phyloP scores from a whole-genome alignment of 2,329 filamentous ascomycete species.

The Xylaria sp. region DNA sequence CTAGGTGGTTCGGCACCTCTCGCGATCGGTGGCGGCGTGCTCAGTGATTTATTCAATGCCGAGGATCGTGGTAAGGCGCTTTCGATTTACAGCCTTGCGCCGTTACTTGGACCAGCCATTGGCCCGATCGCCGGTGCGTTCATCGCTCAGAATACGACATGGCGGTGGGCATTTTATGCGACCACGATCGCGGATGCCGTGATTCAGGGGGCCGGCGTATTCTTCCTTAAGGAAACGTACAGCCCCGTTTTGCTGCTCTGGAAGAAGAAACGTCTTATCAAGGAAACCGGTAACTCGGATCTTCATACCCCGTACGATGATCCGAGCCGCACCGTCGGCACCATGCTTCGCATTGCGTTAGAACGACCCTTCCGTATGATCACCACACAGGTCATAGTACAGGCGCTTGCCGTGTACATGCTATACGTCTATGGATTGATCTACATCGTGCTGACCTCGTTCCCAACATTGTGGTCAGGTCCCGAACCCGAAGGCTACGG shows the following conservation, averaged over 20 bases:
- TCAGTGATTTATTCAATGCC: constrained; percentile 60
- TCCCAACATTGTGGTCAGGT: constrained; percentile 56
- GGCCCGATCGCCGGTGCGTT: constrained; percentile 1
- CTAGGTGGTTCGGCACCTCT: constrained; percentile 67
- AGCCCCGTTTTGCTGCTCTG: constrained; percentile 68
- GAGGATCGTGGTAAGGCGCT: constrained; percentile 72
- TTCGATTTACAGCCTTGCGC: constrained; percentile 69
- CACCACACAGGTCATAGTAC: constrained; percentile 62
- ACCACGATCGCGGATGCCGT: constrained; percentile 70
- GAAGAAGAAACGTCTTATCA: constrained; percentile 66
- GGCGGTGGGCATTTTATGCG: constrained; percentile 79
- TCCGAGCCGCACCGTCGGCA: constrained; percentile 46
- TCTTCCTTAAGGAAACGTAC: constrained; percentile 75
- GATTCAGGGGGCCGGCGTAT: constrained; percentile 66
- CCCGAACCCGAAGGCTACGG: constrained; percentile 47
- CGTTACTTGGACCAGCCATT: constrained; percentile 58
- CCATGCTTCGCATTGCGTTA: constrained; percentile 53
- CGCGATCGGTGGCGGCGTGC: constrained; percentile 49
- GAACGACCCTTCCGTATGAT: constrained; percentile 62
- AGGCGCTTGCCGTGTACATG: constrained; percentile 61
- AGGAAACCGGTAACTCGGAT: constrained; percentile 63
- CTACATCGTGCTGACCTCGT: constrained; percentile 61
- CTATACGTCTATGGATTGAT: constrained; percentile 65
- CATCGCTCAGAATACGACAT: constrained; percentile 66
- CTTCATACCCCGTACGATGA: constrained; percentile 64